Percentiles rank a stretch among this genome's conserved stretches.
Conservation (phyloP, 2,329 filamentous ascomycete genomes). For the Aspergillus sp. region DNA sequence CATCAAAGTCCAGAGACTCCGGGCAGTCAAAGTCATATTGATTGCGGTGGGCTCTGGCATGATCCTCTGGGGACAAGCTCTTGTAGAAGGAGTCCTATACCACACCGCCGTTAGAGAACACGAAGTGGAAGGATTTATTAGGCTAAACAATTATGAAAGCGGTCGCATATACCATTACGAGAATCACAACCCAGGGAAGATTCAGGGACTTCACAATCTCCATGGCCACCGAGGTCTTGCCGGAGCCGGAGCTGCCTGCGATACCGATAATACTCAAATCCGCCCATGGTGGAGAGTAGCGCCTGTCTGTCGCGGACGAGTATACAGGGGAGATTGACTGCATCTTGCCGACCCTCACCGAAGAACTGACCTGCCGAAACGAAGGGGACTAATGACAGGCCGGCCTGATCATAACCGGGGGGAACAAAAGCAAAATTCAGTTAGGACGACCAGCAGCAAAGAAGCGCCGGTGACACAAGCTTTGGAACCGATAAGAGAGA, state of each 20-base stretch:
- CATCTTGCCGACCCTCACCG: constrained; percentile 28
- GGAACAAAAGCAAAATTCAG: neutral
- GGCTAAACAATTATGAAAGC: constrained; percentile 6
- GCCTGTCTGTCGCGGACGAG: constrained; percentile 56
- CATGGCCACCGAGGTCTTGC: constrained; percentile 91
- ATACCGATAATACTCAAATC: constrained; percentile 96
- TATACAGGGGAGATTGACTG: constrained; percentile 42
- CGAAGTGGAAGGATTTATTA: neutral
- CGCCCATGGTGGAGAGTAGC: constrained; percentile 93
- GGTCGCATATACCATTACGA: constrained; percentile 75
- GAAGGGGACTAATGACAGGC: neutral
- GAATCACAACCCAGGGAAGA: constrained; percentile 94
- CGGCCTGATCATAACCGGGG: constrained; percentile 7
- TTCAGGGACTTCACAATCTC: constrained; percentile 89
- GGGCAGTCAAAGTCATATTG: constrained; percentile 97
- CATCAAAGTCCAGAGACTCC: constrained; percentile 91
- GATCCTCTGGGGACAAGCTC: constrained; percentile 75
- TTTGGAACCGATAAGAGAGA: constrained; percentile 3
- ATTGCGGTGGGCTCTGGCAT: constrained; percentile 77
- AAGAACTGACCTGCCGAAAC: constrained; percentile 6
- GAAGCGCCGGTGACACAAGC: neutral
- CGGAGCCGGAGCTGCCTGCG: constrained; percentile 90
- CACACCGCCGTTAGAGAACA: constrained; percentile 22
- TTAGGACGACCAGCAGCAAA: neutral
- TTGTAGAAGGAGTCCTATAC: constrained; percentile 95